Percentiles rank a stretch among this genome's conserved stretches.
These are phyloP conservation scores for Verticillium longisporum DNA, from an alignment of 2,329 filamentous ascomycete genomes.

Conservation along the genomic window DNA sequence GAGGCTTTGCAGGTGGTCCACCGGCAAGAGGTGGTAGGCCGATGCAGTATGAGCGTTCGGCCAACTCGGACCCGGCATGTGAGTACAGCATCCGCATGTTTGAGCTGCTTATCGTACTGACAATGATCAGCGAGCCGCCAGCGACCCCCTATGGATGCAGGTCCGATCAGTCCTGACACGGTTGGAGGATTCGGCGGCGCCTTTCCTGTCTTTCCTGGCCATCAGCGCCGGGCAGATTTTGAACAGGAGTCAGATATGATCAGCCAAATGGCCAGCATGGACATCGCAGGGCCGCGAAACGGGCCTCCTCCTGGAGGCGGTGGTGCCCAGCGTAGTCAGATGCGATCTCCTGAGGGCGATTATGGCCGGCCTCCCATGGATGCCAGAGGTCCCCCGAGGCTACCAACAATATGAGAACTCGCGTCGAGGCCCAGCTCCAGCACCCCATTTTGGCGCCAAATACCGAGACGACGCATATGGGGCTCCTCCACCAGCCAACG, in stretches of 20 bases:
- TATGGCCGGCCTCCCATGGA: conserved; percentile 25
- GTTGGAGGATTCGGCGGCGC: conserved; percentile 20
- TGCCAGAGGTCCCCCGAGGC: conserved; percentile 27
- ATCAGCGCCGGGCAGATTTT: conserved; percentile 27
- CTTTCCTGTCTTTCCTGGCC: conserved; percentile 36
- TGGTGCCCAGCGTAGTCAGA: conserved; percentile 19
- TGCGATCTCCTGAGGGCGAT: conserved; percentile 20
- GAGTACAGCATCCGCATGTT: conserved; percentile 12
- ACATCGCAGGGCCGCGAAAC: conserved; percentile 21
- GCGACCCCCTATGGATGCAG: conserved; percentile 21
- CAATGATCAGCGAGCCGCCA: conserved; percentile 17
- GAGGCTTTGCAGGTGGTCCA: conserved; percentile 22
- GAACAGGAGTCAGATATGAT: conserved; percentile 33
- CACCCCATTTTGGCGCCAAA: conserved; percentile 25
- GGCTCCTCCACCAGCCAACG: conserved; percentile 25
- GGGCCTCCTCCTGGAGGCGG: conserved; percentile 11
- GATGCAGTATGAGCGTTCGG: conserved; percentile 28
- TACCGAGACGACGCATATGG: conserved; percentile 30
- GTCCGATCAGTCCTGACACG: conserved; percentile 20
- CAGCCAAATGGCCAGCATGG: conserved; percentile 33
- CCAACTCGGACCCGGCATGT: conserved; percentile 34
- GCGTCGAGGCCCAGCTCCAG: conserved; percentile 15
- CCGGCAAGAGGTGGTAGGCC: conserved; percentile 31
- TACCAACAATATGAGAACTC: conserved; percentile 23
- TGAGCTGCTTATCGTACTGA: neutral